phyloP scores from a whole-genome alignment of 495 filamentous ascomycete species.

The Aspergillus kassunensis region DNA sequence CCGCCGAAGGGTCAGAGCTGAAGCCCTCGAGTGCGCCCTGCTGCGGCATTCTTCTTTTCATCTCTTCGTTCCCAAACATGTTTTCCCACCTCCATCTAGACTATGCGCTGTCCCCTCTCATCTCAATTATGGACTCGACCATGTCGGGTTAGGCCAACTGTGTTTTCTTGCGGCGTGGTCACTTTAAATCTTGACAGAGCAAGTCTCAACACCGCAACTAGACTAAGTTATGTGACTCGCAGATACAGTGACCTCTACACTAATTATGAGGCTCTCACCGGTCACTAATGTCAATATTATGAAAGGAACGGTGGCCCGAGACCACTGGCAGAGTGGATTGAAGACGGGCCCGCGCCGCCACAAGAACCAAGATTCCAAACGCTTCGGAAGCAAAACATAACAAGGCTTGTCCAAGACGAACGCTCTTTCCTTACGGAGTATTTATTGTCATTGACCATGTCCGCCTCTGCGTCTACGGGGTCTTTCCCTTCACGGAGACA shows the following conservation, averaged over 20 bases:
- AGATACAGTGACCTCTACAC: no score
- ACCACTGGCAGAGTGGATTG: no score
- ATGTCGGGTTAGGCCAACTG: no score
- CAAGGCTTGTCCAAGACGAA: not conserved
- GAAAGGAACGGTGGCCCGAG: no score
- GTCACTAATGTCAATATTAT: no score
- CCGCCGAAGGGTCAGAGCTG: no score
- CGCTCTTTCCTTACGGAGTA: not conserved
- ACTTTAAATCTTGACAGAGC: not conserved
- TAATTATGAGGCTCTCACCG: no score
- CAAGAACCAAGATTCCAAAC: no score
- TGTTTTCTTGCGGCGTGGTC: not conserved
- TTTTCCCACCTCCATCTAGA: not conserved
- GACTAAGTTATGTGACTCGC: no score
- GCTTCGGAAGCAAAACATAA: no score
- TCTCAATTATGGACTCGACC: not conserved
- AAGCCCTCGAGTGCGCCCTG: not conserved
- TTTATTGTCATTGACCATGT: conserved; percentile 25
- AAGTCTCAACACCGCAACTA: not conserved
- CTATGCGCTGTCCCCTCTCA: not conserved
- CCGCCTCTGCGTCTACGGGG: conserved; percentile 39
- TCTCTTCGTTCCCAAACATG: not conserved
- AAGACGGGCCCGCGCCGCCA: no score
- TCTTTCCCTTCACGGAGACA: conserved; percentile 28
- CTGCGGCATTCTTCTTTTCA: not conserved